Evolutionary conservation across 208 protist species (phyloP), one percentile per base, ranked within the genome.

Genomic region (Leishmania turanica): DNA sequence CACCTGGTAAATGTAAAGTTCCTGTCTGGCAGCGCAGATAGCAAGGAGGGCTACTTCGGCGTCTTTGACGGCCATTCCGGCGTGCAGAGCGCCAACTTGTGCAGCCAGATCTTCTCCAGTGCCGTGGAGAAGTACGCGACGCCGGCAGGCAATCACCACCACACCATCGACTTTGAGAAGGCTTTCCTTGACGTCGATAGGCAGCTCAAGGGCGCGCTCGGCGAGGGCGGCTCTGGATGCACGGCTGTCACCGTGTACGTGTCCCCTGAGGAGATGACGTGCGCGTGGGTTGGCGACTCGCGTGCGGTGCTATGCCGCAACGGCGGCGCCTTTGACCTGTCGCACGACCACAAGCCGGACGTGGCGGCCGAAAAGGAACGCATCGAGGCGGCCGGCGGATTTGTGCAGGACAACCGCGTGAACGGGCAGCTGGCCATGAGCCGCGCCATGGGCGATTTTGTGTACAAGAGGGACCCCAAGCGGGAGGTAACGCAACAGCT

Each of bases 341-440:
- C 89, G 6, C 74, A 96, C 49, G 98, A 99, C 80, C 98, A 99
- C 92, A 99, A 98, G 81, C 97, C 97, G 11, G 90, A 91, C 5
- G 78, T 93, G 70, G 76, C 81, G 42, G 77, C 27, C 58, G 96
- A 99, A 85, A 79, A 82, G 72, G 82, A 75, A n/a, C 90, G 98
- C 65, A 99, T 99, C 82, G 77, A 83, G 60, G 90, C 87, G 11
- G 95, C 96, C 19, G 96, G 95, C 49, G 93, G 94, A 37, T 93
- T 89, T 78, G 97, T 99, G 27, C 84, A 93, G 83, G 90, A 96
- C 79, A 97, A 97, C 82, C 95, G 98, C 73, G 97, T 99, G 24
- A 98, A 99, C 84, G 97, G 98, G 3, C 92, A 95, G 80, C 90
- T 99, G 45, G 98, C 97, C 58, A 97, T 99, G 87, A 97, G 93